Percentiles rank a stretch among this genome's conserved stretches.
Conservation (phyloP, 148 eudicot species). For the Rhododendron ovatum region DNA sequence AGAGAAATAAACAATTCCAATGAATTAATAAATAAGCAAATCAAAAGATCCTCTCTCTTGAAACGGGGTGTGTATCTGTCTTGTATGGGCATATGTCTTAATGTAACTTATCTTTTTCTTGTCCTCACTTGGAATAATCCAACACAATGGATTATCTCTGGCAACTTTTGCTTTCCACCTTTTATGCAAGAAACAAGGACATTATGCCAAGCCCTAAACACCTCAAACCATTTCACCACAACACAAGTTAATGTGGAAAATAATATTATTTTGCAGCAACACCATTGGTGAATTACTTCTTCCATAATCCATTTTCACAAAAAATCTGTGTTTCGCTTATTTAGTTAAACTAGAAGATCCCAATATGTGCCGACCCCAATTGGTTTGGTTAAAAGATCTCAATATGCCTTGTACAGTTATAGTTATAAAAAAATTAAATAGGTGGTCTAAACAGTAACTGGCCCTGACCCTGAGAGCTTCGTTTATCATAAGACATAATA, state of each 20-base stretch:
- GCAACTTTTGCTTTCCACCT: not conserved
- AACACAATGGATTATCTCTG: not conserved
- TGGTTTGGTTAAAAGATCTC: not conserved
- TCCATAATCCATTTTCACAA: not conserved
- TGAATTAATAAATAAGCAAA: not conserved
- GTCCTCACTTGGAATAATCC: not conserved
- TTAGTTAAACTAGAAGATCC: not conserved
- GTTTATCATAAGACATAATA: not conserved
- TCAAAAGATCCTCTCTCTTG: not conserved
- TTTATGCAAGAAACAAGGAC: not conserved
- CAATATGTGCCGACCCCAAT: not conserved
- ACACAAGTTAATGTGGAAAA: not conserved
- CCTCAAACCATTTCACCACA: not conserved
- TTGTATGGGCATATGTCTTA: too few species aligned
- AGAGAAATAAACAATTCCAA: not conserved
- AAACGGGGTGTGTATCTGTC: not conserved
- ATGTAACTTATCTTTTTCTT: not conserved
- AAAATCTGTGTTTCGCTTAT: not conserved
- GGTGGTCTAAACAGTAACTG: not conserved
- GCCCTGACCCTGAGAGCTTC: not conserved
- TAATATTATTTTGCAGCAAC: not conserved
- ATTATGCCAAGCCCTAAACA: not conserved
- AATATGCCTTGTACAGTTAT: too few species aligned
- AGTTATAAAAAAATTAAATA: not conserved
- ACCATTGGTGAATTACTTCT: not conserved